Conservation (phyloP, 2,329 filamentous ascomycete genomes). For the Dothistroma pini region DNA sequence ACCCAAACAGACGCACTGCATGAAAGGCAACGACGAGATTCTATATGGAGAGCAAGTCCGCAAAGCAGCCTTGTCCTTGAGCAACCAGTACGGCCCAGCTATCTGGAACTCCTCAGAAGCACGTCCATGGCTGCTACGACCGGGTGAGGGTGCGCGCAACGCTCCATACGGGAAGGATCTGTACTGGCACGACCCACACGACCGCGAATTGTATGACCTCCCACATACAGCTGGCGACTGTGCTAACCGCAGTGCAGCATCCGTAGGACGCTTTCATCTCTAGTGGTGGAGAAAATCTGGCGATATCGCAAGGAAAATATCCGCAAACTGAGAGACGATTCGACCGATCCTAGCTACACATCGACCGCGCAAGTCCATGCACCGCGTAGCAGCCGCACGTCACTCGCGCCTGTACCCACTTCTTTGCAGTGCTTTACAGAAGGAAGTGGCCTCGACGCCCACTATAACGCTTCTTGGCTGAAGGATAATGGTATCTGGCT, state of each 20-base stretch:
- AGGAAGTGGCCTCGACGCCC: background rate
- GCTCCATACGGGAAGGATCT: constrained; percentile 4
- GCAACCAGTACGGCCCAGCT: constrained; percentile 1
- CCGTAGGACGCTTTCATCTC: background rate
- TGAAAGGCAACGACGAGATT: constrained; percentile 6
- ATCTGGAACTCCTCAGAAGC: constrained; percentile 1
- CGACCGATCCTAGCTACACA: constrained; percentile 2
- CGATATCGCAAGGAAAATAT: constrained; percentile 8
- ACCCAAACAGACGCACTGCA: background rate
- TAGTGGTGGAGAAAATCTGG: constrained; percentile 2
- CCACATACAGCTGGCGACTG: background rate
- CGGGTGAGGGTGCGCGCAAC: background rate
- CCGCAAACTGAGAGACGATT: background rate
- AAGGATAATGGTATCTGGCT: constrained; percentile 10
- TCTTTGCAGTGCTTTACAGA: background rate
- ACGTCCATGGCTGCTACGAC: constrained; percentile 6
- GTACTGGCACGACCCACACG: constrained; percentile 1
- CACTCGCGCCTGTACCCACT: background rate
- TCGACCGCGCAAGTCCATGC: background rate
- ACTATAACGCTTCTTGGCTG: constrained; percentile 4
- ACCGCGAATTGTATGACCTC: constrained; percentile 6
- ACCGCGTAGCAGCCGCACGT: background rate
- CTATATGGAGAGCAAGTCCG: background rate
- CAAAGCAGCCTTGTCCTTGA: background rate
- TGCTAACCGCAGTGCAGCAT: constrained; percentile 1